These are phyloP conservation scores for Mitragyna speciosa DNA, from an alignment of 257 asterid genomes.

Conservation along the genomic window DNA sequence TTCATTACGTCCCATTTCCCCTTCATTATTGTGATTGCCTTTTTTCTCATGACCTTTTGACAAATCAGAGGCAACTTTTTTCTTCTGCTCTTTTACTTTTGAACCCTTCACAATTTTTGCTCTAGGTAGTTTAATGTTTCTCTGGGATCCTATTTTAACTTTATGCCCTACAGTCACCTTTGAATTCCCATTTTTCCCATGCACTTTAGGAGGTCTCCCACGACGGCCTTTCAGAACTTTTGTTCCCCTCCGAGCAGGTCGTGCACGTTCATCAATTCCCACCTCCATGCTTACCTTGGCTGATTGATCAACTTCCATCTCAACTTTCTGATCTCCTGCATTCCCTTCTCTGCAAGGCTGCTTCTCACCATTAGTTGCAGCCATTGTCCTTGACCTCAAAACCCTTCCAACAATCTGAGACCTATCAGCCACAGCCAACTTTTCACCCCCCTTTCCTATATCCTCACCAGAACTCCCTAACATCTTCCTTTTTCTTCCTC, in stretches of 20 bases:
- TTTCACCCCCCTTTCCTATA: slow-evolving; percentile 13
- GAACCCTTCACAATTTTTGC: slow-evolving; percentile 23
- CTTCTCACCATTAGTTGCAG: slow-evolving; percentile 41
- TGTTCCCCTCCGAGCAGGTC: slow-evolving; percentile 11
- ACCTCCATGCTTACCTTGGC: slow-evolving; percentile 4
- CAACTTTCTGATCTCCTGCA: slow-evolving; percentile 17
- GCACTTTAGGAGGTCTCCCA: slow-evolving; percentile 34
- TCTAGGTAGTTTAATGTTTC: slow-evolving; percentile 15
- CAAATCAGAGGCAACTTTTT: slow-evolving; percentile 1
- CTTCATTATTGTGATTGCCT: slow-evolving; percentile 19
- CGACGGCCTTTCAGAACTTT: slow-evolving; percentile 24
- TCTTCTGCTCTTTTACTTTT: slow-evolving; percentile 7
- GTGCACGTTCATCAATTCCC: neutral
- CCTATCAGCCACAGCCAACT: slow-evolving; percentile 18
- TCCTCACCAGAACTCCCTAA: neutral
- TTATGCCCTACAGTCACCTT: slow-evolving; percentile 13
- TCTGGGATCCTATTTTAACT: slow-evolving; percentile 12
- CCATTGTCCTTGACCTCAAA: slow-evolving; percentile 63
- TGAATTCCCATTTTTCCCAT: slow-evolving; percentile 17
- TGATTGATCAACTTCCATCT: neutral
- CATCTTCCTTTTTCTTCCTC: slow-evolving; percentile 26
- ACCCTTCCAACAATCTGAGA: slow-evolving; percentile 48
- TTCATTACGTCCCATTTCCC: slow-evolving; percentile 54
- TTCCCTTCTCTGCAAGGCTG: slow-evolving; percentile 30
- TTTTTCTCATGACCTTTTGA: neutral